Evolutionary conservation across 148 eudicot species (phyloP).

Genomic region (Linanthus parryae): DNA sequence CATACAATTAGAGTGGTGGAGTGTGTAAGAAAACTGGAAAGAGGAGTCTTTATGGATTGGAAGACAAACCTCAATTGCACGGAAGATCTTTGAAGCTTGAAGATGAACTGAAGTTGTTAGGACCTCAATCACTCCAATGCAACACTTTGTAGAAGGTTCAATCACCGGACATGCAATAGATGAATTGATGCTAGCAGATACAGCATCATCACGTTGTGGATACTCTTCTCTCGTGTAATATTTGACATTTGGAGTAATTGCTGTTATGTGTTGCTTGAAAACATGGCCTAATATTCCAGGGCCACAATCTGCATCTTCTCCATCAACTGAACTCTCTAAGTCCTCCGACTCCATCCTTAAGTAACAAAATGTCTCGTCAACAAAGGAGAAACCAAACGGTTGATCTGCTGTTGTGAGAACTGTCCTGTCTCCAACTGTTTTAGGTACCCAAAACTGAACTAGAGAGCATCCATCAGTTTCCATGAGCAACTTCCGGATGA

Average conservation of each 20-base stretch:
- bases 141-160: not conserved
- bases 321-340: not conserved
- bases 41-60: not conserved
- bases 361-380: not conserved
- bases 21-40: no score
- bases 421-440: not conserved
- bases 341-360: not conserved
- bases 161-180: not conserved
- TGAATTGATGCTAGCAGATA: not conserved
- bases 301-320: not conserved
- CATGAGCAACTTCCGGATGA: not conserved
- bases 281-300: not conserved
- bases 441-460: not conserved
- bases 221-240: not conserved
- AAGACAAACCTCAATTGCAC: not conserved
- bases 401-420: not conserved
- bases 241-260: not conserved
- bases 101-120: not conserved
- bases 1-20: no score
- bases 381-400: not conserved
- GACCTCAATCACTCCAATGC: not conserved
- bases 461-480: not conserved
- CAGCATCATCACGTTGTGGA: not conserved
- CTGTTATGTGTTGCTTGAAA: not conserved
- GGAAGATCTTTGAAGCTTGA: not conserved